Base-by-base conservation (phyloP, 176 grass and related monocot species). In the Cenchrus americanus region DNA sequence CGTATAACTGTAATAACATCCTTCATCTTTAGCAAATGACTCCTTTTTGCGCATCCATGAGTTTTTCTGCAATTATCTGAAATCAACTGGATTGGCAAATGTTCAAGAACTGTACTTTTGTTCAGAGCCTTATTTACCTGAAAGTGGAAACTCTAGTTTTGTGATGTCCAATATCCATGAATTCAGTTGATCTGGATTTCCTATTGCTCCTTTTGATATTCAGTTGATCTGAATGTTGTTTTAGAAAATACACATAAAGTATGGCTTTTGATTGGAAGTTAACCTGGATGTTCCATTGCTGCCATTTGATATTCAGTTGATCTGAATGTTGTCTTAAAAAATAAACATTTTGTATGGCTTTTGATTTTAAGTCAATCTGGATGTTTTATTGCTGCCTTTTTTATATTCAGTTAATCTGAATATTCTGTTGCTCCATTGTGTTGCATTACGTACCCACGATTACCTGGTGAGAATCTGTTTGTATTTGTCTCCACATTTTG, bases 1-100 rank as follows among this genome's bases (percentile, higher is more conserved):
- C 43, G 24, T 73, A 30, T 0, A 62, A 48, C 66, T 21, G 27
- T 54, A 55, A 44, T 69, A 58, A 32, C 46, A 76, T 46, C 21
- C 47, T 57, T 76, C n/a, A 74, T 53, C 62, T 49, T 41, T 80
- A 73, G 84, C 43, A 86, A 66, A 46, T 62, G 22, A 37, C 37
- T 18, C 17, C 46, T 51, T 73, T 18, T 52, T 50, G n/a, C 14
- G 17, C 62, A 27, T 52, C 47, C 23, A 7, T 76, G 22, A 26
- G 3, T 19, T 64, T 32, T 14, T 22, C 17, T 5, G 6, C 44
- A 37, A 37, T 21, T 14, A 51, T 49, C 44, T 32, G 5, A 48
- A 65, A 50, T 37, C 43, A 51, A 66, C 17, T 6, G 21, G 43
- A 65, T 64, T 79, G 77, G 62, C 8, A 30, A 23, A 49, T 64